Conservation (phyloP, 2,329 filamentous ascomycete species). For the Nemania sp. region DNA sequence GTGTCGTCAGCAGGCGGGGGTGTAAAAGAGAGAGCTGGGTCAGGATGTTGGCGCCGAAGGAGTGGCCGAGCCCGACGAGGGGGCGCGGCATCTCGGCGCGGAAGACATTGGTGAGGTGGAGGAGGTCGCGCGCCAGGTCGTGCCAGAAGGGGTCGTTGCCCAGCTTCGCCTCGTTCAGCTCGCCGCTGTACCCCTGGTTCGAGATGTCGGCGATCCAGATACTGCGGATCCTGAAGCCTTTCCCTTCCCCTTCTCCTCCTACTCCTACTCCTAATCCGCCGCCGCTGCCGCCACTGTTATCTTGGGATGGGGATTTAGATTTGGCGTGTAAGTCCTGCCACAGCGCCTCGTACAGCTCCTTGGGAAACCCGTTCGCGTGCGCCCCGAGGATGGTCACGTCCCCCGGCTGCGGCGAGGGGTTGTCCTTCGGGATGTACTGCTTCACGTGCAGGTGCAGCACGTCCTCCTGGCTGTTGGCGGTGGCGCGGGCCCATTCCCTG, state of each 20-base stretch:
- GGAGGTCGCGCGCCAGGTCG: slow-evolving; percentile 85
- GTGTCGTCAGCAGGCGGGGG: slow-evolving; percentile 79
- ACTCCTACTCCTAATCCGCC: too few relatives aligned
- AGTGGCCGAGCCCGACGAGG: slow-evolving; percentile 87
- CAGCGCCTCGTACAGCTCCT: slow-evolving; percentile 93
- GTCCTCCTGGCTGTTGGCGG: slow-evolving; percentile 79
- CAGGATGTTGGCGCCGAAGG: slow-evolving; percentile 83
- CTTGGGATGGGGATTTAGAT: slow-evolving; percentile 61
- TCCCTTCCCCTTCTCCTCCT: not conserved
- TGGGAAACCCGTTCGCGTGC: slow-evolving; percentile 93
- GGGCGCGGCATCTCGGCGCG: slow-evolving; percentile 83
- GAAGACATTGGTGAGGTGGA: slow-evolving; percentile 87
- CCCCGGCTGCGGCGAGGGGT: slow-evolving; percentile 74
- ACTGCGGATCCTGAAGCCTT: slow-evolving; percentile 78
- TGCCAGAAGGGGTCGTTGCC: slow-evolving; percentile 92
- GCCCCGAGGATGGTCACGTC: slow-evolving; percentile 88
- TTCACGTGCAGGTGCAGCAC: slow-evolving; percentile 81
- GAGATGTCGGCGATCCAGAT: slow-evolving; percentile 95
- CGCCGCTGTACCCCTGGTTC: slow-evolving; percentile 82
- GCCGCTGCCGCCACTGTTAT: slow-evolving; percentile 36
- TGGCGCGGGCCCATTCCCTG: slow-evolving; percentile 82
- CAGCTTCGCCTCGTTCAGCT: slow-evolving; percentile 79
- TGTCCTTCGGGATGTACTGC: slow-evolving; percentile 85
- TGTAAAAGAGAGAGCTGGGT: slow-evolving; percentile 79
- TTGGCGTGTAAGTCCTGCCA: slow-evolving; percentile 81